Evolutionary conservation across 2,329 filamentous ascomycete genomes (phyloP), one percentile per base, ranked within the genome.

Genomic region (Fusarium oligoseptatum): DNA sequence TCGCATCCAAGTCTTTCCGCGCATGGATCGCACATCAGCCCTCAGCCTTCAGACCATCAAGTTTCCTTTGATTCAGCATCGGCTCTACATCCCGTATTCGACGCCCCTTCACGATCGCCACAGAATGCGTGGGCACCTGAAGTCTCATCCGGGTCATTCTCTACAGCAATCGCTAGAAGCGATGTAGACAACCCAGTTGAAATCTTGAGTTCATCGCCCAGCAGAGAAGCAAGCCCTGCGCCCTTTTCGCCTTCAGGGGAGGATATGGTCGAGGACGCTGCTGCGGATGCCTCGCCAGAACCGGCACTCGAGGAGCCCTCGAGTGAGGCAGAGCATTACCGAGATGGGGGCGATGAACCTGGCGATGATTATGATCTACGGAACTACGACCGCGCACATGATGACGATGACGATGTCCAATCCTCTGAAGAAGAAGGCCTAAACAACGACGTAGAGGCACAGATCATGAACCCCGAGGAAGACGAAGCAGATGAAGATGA

Each of bases 361-460:
- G 81, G 82, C 14, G 80, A 83, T 36, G 81, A 82, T 64, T 82
- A 82, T 29, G 80, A 83, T 55, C 70, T 82, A 32, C 71, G 80
- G 57, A 82, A 82, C 43, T 82, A 82, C 64, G 79, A 80, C 55
- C 71, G 73, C 45, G 73, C 81, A 32, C 79, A 76, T 39, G 78
- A 80, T 55, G 82, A 83, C 27, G 82, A 82, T 20, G 81, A 83
- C 27, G 79, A 83, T 10, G 71, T 78, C 32, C 78, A 82, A 17
- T 75, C 76, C 48, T 71, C 72, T 10, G 75, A 81, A 27, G 79
- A 80, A 27, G 80, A 78, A 15, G 79, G 81, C 22, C 68, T 72
- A 36, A 77, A 77, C 17, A 75, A 78, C 6, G 75, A 80, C 29
- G 70, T 68, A 3, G 75, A 79, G 64, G 27, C 77, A 70, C 36